Evolutionary conservation across 2,329 filamentous ascomycete genomes (phyloP).

Genomic region (Sporothrix humicola): DNA sequence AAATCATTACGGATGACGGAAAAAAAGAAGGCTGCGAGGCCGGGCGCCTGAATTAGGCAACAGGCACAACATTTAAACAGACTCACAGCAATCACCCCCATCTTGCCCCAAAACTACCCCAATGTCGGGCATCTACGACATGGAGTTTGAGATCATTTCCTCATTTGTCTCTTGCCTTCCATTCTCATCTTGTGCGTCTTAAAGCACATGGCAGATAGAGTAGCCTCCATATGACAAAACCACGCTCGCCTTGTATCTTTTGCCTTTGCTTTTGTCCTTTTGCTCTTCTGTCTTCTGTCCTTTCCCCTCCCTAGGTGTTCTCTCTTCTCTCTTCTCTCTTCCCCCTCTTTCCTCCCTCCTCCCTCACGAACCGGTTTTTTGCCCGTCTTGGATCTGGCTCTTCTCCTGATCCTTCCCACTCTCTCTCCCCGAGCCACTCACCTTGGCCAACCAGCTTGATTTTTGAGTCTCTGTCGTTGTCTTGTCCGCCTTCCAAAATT

Average conservation of each 20-base stretch:
- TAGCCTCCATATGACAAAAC: background rate
- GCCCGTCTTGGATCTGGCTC: conserved; percentile 19
- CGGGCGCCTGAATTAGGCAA: conserved; percentile 26
- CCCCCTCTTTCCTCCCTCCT: background rate
- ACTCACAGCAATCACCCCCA: background rate
- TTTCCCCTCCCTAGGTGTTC: background rate
- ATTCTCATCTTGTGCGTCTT: background rate
- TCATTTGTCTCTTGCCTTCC: background rate
- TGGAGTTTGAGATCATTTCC: conserved; percentile 4
- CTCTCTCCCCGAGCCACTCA: conserved; percentile 11
- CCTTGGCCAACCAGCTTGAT: conserved; percentile 7
- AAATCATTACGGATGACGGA: conserved; percentile 11
- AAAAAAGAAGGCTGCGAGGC: conserved; percentile 27
- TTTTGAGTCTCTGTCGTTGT: background rate
- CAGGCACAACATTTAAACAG: background rate
- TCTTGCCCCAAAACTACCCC: background rate
- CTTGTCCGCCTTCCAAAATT: background rate
- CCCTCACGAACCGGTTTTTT: background rate
- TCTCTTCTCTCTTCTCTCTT: background rate
- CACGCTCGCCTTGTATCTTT: background rate
- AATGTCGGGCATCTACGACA: background rate
- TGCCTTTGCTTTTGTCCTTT: background rate
- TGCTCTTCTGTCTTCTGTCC: background rate
- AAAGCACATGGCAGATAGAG: background rate
- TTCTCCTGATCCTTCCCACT: conserved; percentile 19